Conservation (phyloP, 768 basidiomycete genomes). For the Austroboletus festivus region DNA sequence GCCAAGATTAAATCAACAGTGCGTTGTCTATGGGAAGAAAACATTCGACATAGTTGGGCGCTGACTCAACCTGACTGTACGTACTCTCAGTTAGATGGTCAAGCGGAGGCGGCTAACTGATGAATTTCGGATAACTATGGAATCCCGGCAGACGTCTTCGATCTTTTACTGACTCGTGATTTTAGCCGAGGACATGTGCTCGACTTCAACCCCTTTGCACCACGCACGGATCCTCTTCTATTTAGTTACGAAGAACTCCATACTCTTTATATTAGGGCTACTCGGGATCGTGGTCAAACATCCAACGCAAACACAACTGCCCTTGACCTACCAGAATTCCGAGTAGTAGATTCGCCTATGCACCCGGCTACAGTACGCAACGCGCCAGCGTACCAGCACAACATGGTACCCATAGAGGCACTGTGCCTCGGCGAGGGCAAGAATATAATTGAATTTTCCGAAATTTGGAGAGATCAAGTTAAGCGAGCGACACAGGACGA, state of each 20-base stretch:
- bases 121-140: too few species aligned
- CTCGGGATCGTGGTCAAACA: not conserved
- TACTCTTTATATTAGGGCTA: slow-evolving; percentile 29
- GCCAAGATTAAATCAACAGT: slow-evolving; percentile 51
- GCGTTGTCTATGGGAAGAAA: slow-evolving; percentile 60
- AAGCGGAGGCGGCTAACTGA: not conserved
- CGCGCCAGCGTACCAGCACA: slow-evolving; percentile 76
- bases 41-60: slow-evolving; percentile 61
- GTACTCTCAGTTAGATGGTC: slow-evolving; percentile 21
- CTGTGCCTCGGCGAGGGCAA: slow-evolving; percentile 74
- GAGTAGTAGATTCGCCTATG: slow-evolving; percentile 68
- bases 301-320: not conserved
- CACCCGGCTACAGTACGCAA: slow-evolving; percentile 69
- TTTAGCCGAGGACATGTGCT: slow-evolving; percentile 73
- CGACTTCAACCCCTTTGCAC: slow-evolving; percentile 88
- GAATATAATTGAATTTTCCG: slow-evolving; percentile 69
- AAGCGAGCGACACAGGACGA: slow-evolving; percentile 29
- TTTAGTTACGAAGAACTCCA: slow-evolving; percentile 80
- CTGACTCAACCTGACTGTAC: slow-evolving; percentile 59
- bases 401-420: slow-evolving; percentile 90
- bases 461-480: slow-evolving; percentile 58
- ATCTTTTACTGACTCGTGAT: slow-evolving; percentile 83
- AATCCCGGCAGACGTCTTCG: slow-evolving; percentile 66
- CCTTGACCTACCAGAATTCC: slow-evolving; percentile 41
- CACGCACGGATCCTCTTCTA: slow-evolving; percentile 82